phyloP scores from a whole-genome alignment of 2,329 filamentous ascomycete species.

The Ophiostoma tasmaniense region DNA sequence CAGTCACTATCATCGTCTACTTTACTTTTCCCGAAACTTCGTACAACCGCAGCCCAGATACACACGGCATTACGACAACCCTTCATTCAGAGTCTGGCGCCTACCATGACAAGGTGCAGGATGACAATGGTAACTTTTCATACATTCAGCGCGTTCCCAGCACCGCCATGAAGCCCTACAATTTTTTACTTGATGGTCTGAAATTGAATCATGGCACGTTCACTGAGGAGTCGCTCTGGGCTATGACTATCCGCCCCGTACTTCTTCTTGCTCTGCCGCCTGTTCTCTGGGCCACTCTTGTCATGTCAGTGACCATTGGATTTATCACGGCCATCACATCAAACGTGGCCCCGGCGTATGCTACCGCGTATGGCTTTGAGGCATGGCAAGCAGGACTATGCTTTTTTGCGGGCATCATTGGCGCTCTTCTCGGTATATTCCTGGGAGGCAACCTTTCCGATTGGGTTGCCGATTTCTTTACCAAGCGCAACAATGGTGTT shows the following conservation, averaged over 20 bases:
- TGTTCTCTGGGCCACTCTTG: conserved; percentile 47
- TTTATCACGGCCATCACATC: conserved; percentile 48
- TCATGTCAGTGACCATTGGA: conserved; percentile 43
- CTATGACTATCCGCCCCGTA: conserved; percentile 42
- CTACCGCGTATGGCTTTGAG: conserved; percentile 34
- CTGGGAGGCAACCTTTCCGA: conserved; percentile 42
- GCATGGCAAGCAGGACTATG: conserved; percentile 42
- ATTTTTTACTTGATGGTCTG: conserved; percentile 22
- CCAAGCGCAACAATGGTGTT: conserved; percentile 41
- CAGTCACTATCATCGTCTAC: conserved; percentile 38
- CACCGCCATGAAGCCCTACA: not conserved
- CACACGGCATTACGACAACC: conserved; percentile 19
- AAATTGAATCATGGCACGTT: conserved; percentile 33
- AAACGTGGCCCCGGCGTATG: conserved; percentile 40
- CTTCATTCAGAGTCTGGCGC: conserved; percentile 12
- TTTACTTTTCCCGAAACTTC: conserved; percentile 49
- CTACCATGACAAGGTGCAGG: conserved; percentile 12
- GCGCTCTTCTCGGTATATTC: conserved; percentile 40
- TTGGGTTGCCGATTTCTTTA: conserved; percentile 40
- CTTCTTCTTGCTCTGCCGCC: conserved; percentile 42
- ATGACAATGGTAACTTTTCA: conserved; percentile 7
- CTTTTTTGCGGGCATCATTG: conserved; percentile 41
- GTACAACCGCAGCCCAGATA: conserved; percentile 31
- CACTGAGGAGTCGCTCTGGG: conserved; percentile 39
- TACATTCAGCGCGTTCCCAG: conserved; percentile 18